Percentiles rank a stretch among this genome's conserved stretches.
These are phyloP conservation scores for Pharus latifolius DNA, from an alignment of 176 grass and related monocot genomes.

Conservation along the genomic window DNA sequence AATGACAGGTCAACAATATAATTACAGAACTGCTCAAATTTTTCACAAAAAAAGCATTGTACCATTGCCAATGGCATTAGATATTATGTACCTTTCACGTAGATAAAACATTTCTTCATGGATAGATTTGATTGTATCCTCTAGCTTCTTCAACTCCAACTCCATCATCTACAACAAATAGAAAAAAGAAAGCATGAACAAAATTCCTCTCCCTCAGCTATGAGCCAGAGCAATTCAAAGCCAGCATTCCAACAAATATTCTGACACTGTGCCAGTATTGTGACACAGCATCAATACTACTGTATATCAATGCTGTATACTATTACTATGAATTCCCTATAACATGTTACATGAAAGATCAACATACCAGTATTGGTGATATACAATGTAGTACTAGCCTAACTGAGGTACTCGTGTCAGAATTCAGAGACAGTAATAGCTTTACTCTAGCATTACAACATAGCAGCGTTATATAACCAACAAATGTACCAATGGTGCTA, in stretches of 20 bases:
- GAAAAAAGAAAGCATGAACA: neutral
- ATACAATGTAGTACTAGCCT: neutral
- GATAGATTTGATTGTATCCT: conserved; percentile 63
- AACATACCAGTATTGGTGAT: neutral
- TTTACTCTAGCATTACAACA: neutral
- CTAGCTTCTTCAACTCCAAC: conserved; percentile 79
- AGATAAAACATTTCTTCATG: conserved; percentile 96
- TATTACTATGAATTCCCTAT: neutral
- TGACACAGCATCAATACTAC: neutral
- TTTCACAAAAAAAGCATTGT: neutral
- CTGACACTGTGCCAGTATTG: neutral
- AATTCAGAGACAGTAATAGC: too few species aligned
- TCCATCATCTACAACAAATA: conserved; percentile 64
- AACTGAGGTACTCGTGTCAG: neutral
- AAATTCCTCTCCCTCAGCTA: too few species aligned
- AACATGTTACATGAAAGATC: neutral
- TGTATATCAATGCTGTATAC: neutral
- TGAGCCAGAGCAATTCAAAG: too few species aligned
- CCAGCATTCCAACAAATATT: neutral
- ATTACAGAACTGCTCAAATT: neutral
- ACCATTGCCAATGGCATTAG: neutral
- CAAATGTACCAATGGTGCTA: too few species aligned
- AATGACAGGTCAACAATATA: neutral
- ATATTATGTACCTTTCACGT: conserved; percentile 55
- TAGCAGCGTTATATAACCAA: neutral